These are phyloP conservation scores for Oenanthe sinensis DNA, from an alignment of 129 eudicot genomes.

Conservation along the genomic window DNA sequence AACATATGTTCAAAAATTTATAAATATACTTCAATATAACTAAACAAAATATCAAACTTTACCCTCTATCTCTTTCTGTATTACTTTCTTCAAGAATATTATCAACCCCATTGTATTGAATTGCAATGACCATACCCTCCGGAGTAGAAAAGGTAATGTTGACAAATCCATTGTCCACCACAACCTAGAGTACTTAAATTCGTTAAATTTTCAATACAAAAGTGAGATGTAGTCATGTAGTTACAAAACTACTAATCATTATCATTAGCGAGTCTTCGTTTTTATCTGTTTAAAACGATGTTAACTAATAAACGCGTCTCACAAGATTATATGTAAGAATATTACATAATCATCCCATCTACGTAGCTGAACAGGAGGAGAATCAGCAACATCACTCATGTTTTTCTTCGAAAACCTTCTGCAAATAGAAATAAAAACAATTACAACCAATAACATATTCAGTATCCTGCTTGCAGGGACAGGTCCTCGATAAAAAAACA, in stretches of 20 bases:
- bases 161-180: constrained; percentile 4
- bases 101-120: constrained; percentile 2
- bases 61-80: not conserved
- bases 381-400: not conserved
- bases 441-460: not conserved
- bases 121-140: not conserved
- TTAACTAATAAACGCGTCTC: not conserved
- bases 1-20: not conserved
- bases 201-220: not conserved
- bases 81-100: not conserved
- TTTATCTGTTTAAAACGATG: not conserved
- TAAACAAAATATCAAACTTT: not conserved
- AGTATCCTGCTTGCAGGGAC: not conserved
- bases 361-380: constrained; percentile 6
- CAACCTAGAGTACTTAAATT: constrained; percentile 1
- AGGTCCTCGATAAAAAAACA: not conserved
- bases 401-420: constrained; percentile 3
- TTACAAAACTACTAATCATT: not conserved
- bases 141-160: constrained; percentile 3
- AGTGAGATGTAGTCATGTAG: not conserved
- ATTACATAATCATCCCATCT: constrained; percentile 10
- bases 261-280: not conserved
- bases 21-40: not conserved
- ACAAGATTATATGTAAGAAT: not conserved
- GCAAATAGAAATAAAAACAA: not conserved